Percentiles rank a stretch among this genome's conserved stretches.
These are phyloP conservation scores for Starmerella khaoyaiensis DNA, from an alignment of 805 yeast species.

Conservation along the genomic window DNA sequence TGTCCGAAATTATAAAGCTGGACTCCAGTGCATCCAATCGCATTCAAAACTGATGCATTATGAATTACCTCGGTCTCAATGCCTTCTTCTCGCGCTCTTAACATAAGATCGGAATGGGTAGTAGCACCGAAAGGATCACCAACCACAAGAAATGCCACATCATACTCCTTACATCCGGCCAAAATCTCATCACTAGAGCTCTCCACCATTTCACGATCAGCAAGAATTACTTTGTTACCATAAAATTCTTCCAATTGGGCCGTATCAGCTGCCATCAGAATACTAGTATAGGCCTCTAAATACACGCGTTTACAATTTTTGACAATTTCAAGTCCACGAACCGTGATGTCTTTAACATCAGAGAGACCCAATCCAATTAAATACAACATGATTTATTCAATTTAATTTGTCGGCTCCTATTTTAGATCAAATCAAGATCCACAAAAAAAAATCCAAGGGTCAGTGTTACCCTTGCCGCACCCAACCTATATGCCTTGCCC, in stretches of 20 bases:
- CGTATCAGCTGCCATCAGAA: slow-evolving; percentile 81
- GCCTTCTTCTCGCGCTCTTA: slow-evolving; percentile 76
- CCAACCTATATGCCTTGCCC: too few relatives aligned
- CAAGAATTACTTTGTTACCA: slow-evolving; percentile 72
- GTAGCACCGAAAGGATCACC: slow-evolving; percentile 99
- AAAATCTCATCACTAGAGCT: slow-evolving; percentile 74
- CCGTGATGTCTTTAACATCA: slow-evolving; percentile 80
- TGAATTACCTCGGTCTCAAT: slow-evolving; percentile 74
- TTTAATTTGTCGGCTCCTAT: too few relatives aligned
- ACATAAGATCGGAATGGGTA: slow-evolving; percentile 86
- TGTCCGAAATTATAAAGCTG: slow-evolving; percentile 93
- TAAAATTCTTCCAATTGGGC: slow-evolving; percentile 66
- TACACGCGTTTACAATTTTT: slow-evolving; percentile 80
- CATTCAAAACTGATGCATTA: slow-evolving; percentile 96
- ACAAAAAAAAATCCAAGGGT: too few relatives aligned
- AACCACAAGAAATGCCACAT: slow-evolving; percentile 87
- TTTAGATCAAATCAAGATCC: too few relatives aligned
- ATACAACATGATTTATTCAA: too few relatives aligned
- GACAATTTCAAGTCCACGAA: slow-evolving; percentile 80
- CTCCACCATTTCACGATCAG: slow-evolving; percentile 92
- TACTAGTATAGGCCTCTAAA: slow-evolving; percentile 88
- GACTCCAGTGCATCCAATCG: slow-evolving; percentile 95
- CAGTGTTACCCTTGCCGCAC: too few relatives aligned
- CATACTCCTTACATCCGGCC: slow-evolving; percentile 61
- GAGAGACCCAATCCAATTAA: slow-evolving; percentile 86